Base-by-base conservation (phyloP, 371 early-diverging fungal genomes). In the Neoconidiobolus thromboides region DNA sequence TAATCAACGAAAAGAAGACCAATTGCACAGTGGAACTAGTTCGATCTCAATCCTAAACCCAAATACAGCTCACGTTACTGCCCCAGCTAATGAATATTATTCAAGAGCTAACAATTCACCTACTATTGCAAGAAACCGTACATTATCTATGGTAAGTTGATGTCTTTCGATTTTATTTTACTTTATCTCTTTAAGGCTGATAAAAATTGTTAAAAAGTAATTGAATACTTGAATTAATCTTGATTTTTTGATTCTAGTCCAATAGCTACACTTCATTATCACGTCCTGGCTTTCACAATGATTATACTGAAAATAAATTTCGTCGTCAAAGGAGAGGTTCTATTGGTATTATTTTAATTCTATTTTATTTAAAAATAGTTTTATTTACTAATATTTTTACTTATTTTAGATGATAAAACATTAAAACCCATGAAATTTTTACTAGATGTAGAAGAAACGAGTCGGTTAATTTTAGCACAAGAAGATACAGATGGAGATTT, bases 401-500 rank as follows among this genome's bases (percentile, higher is more conserved):
- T 60, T n/a, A 52, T 42, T 9, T 40, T 66, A 83, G 91, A 91
- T 63, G 87, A 83, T 60, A 85, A 83, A 67, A 41, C 71, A 10
- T 62, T 67, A 56, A 76, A 80, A 54, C 80, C 89, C 3, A 76
- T 86, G 43, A 75, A 79, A 36, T 91, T 91, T 66, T 68, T 91
- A 10, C 77, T 95, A 48, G 86, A 95, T 61, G 91, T 95, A 0
- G 83, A 82, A 54, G 83, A 82, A 61, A 89, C 91, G 1, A 78
- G 86, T 55, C 78, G 82, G 56, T 67, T 71, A 40, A 77, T 96
- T 9, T 70, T 96, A 42, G 82, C 75, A 58, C 96, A 96, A 65
- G 96, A 96, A 69, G 97, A 96, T 69, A 91, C 93, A 0, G 88
- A 94, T 69, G 90, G 89, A 14, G 90, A 96, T 65, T 85, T 76